Percentiles rank a stretch among this genome's conserved stretches.
These are phyloP conservation scores for Tubosaeta sp. DNA, from an alignment of 768 basidiomycete species.

Conservation along the genomic window DNA sequence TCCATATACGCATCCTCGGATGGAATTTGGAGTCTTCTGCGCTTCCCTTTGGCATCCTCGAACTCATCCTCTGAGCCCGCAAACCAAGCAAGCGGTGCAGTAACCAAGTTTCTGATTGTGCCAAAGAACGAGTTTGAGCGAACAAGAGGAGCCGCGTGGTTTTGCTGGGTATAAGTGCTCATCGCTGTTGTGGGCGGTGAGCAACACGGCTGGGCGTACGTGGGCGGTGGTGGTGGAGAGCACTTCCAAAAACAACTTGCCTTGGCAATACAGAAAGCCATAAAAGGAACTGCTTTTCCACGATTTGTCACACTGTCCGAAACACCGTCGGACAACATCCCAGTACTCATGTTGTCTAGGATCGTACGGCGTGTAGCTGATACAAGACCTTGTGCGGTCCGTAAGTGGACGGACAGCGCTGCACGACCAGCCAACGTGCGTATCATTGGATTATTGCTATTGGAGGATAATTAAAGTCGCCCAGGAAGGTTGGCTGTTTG, in stretches of 20 bases:
- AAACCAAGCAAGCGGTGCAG: slow-evolving; percentile 56
- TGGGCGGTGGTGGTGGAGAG: slow-evolving; percentile 19
- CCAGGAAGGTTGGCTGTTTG: slow-evolving; percentile 60
- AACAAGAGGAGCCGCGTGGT: slow-evolving; percentile 34
- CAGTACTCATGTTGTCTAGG: slow-evolving; percentile 22
- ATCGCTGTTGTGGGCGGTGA: slow-evolving; percentile 21
- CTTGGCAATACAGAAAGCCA: neutral
- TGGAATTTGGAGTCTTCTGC: slow-evolving; percentile 40
- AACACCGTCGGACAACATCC: neutral
- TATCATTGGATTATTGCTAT: slow-evolving; percentile 6
- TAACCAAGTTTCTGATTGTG: slow-evolving; percentile 61
- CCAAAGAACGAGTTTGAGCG: slow-evolving; percentile 60
- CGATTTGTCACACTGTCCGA: neutral
- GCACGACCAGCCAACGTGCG: slow-evolving; percentile 17
- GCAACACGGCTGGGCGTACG: slow-evolving; percentile 16
- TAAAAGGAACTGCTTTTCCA: slow-evolving; percentile 15
- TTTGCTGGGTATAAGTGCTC: slow-evolving; percentile 28
- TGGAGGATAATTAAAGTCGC: slow-evolving; percentile 5
- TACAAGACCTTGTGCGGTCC: neutral
- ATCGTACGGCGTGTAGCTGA: neutral
- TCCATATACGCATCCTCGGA: slow-evolving; percentile 24
- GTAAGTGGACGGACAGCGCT: slow-evolving; percentile 10
- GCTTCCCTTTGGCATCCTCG: slow-evolving; percentile 50
- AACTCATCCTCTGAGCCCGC: slow-evolving; percentile 47
- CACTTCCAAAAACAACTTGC: slow-evolving; percentile 22